These are phyloP conservation scores for Chlorella vulgaris DNA, from an alignment of 139 green algal species.

Conservation along the genomic window DNA sequence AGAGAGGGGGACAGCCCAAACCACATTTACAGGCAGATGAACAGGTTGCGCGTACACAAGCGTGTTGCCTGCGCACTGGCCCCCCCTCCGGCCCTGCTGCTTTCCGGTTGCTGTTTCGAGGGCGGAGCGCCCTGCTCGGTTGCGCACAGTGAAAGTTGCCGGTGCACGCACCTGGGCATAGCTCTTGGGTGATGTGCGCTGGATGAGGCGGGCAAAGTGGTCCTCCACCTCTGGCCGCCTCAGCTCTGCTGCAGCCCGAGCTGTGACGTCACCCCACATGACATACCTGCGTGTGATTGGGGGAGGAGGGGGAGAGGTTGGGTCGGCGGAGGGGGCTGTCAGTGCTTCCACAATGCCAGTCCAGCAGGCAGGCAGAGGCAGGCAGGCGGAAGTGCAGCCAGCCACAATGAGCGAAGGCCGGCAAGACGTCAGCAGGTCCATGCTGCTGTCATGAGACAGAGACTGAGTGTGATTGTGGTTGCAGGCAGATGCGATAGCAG, in stretches of 20 bases:
- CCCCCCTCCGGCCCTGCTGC: no score
- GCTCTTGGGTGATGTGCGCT: slow-evolving; percentile 72
- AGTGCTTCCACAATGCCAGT: no score
- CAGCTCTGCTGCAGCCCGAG: slow-evolving; percentile 75
- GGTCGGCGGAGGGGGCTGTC: no score
- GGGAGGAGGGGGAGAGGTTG: neutral
- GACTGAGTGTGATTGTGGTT: no score
- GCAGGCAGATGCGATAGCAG: neutral
- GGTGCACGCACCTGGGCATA: neutral
- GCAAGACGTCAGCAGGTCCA: neutral
- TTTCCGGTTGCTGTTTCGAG: no score
- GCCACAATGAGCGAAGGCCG: neutral
- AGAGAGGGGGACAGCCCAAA: neutral
- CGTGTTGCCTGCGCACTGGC: no score
- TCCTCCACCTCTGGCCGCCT: slow-evolving; percentile 71
- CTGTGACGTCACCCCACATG: slow-evolving; percentile 87
- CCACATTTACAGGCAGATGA: neutral
- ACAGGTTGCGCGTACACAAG: neutral
- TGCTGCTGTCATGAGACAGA: no score
- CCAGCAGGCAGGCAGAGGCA: no score
- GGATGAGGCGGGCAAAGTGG: slow-evolving; percentile 92
- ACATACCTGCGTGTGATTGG: slow-evolving; percentile 75
- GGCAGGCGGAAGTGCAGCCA: no score
- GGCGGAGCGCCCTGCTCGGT: no score
- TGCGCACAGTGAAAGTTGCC: no score